Evolutionary conservation across 768 basidiomycete genomes (phyloP).

Genomic region (Suillus fuscotomentosus): DNA sequence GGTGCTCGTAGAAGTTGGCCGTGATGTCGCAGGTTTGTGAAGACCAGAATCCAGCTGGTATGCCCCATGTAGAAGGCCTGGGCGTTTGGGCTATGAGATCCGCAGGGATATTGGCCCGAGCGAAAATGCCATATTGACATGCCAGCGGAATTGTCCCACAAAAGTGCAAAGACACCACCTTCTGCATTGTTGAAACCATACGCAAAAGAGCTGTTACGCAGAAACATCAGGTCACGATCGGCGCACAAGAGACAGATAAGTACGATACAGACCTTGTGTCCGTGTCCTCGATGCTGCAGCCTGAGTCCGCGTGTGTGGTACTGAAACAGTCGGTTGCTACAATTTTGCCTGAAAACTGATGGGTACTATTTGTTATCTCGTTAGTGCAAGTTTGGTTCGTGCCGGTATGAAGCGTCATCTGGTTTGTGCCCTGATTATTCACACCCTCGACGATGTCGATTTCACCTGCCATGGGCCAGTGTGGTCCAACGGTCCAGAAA

Average conservation of each 20-base stretch:
- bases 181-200: slow-evolving; percentile 30
- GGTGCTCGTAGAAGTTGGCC: slow-evolving; percentile 50
- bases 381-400: slow-evolving; percentile 37
- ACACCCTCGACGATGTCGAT: slow-evolving; percentile 79
- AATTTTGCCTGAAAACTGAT: slow-evolving; percentile 16
- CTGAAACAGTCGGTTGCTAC: slow-evolving; percentile 38
- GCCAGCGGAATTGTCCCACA: slow-evolving; percentile 45
- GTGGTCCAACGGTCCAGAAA: slow-evolving; percentile 51
- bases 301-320: slow-evolving; percentile 38
- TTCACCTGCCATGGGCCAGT: slow-evolving; percentile 57
- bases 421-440: slow-evolving; percentile 54
- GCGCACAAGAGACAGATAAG: neutral
- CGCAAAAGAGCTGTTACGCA: slow-evolving; percentile 35
- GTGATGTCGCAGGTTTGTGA: slow-evolving; percentile 46
- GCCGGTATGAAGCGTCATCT: slow-evolving; percentile 63
- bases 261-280: slow-evolving; percentile 17
- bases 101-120: slow-evolving; percentile 46
- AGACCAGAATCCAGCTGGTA: slow-evolving; percentile 51
- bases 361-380: slow-evolving; percentile 8
- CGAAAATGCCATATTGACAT: slow-evolving; percentile 63
- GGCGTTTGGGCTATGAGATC: slow-evolving; percentile 48
- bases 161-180: slow-evolving; percentile 56
- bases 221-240: slow-evolving; percentile 34
- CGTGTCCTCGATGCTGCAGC: slow-evolving; percentile 48
- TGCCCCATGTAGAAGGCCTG: slow-evolving; percentile 49